Base-by-base conservation (phyloP, 148 eudicot species). In the Chenopodium suecicum region DNA sequence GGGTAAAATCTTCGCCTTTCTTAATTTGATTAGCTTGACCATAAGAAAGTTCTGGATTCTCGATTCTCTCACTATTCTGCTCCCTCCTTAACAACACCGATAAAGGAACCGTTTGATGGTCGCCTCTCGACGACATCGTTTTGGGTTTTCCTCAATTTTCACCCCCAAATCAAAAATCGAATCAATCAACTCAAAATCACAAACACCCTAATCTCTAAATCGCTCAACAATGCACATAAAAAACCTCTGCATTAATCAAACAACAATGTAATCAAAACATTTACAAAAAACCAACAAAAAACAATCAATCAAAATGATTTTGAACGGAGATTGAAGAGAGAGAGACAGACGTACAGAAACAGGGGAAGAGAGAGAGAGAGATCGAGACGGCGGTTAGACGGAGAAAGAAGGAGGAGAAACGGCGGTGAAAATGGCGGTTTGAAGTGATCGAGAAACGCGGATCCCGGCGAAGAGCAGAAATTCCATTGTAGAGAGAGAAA, bases 1-100 rank as follows among this genome's bases (percentile, higher is more conserved):
- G 86, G 17, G 95, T 92, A 70, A 90, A 92, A 76, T 97, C 99
- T 81, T 97, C 99, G 72, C 98, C 99, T 85, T 97, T 97, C 82
- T 94, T 97, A 84, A 93, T 91, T 85, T 97, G 99, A 77, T 76
- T 87, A 23, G 90, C 91, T 84, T 92, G 94, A 73, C 98, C 99
- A 83, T 89, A 89, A 12, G 41, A 79, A 75, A 91, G 81, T 77
- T 91, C 97, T 0, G 98, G 95, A 79, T 85, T 91, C 52, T 97
- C 99, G 46, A 90, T 82, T 84, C 89, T 94, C 89, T 97, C 99
- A 74, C 88, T 93, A n/a, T 90, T 91, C 80, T 91, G 83, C 74
- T 97, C 99, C 2, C 98, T 90, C 76, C 91, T 92, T 65, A 97
- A 84, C 82, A 97, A 88, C 79, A 92, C 94, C 16, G 97, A 92